Evolutionary conservation across 1,139 yeast species (phyloP).

Genomic region (Scheffersomyces titani): DNA sequence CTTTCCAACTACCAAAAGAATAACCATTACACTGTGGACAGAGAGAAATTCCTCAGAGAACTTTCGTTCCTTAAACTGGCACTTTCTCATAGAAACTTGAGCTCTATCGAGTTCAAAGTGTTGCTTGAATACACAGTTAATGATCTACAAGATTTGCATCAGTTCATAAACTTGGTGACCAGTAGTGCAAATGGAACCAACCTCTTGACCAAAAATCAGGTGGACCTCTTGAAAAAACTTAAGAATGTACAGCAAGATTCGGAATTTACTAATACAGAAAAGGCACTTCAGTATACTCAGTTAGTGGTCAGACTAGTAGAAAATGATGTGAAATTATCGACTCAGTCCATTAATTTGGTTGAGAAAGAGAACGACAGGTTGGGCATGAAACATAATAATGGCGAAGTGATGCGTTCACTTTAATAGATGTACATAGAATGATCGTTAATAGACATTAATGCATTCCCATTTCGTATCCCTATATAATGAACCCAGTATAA

Average conservation of each 20-base stretch:
- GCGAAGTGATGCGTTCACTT: neutral
- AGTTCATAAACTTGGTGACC: conserved; percentile 26
- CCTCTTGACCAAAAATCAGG: conserved; percentile 14
- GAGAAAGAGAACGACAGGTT: conserved; percentile 1
- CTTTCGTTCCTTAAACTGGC: conserved; percentile 32
- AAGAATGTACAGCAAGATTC: conserved; percentile 11
- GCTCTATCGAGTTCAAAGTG: conserved; percentile 18
- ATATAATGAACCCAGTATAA: neutral
- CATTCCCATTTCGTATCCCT: neutral
- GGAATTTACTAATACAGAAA: conserved; percentile 7
- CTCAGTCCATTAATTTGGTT: conserved; percentile 4
- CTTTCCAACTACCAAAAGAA: conserved; percentile 8
- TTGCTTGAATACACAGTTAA: conserved; percentile 24
- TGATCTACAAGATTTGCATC: conserved; percentile 30
- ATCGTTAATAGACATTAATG: neutral
- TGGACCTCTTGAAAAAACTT: conserved; percentile 14
- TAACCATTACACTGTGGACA: conserved; percentile 8
- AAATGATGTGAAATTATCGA: conserved; percentile 9
- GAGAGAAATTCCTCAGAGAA: conserved; percentile 19
- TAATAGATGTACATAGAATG: neutral
- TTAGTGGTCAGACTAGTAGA: conserved; percentile 16
- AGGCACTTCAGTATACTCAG: conserved; percentile 19
- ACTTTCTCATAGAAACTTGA: conserved; percentile 26
- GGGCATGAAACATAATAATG: conserved; percentile 1
- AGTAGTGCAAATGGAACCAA: conserved; percentile 7